Evolutionary conservation across 495 filamentous ascomycete species (phyloP), one percentile per base, ranked within the genome.

Genomic region (Talaromyces nanjingensis): DNA sequence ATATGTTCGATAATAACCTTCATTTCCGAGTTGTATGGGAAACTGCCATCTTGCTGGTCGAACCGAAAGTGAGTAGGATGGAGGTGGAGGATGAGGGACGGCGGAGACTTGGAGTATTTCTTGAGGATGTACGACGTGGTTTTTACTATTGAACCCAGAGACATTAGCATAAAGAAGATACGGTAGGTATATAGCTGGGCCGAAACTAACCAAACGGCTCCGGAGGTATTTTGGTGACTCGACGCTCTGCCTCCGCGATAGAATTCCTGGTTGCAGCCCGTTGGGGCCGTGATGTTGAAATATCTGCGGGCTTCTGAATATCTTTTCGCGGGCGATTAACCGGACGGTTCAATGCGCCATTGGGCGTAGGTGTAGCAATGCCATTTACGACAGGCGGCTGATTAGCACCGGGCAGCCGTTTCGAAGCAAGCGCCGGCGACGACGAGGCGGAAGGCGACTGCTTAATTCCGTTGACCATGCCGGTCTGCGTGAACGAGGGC

Each of bases 1-100:
- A 98, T 69, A 73, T 96, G 91, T 67, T 93, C 86, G 25, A 97
- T 78, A 42, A 96, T 84, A 63, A 90, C 74, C 68, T 83, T 86
- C 91, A 98, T 96, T 55, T 93, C 90, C 6, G 92, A 96, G 65
- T 89, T 89, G 72, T 97, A 97, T 1, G 83, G 79, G 67, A 96
- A 96, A 71, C 88, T 90, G 65, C 93, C 92, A 73, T 97, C 91
- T 76, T 97, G 93, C 65, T 92, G 86, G 66, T 98, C 94, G 73
- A 99, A 96, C 57, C 91, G 89, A 71, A 96, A 97, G 75, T 96
- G 86, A 4, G 81, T 89, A 3, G 86, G 83, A 70, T 97, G 87
- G 1, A 99, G 77, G 74, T 98, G 92, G 39, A 99, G 75, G 49
- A 92, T 86, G 8, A 98, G 78, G 11, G 92, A 97, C 0, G 96